Evolutionary conservation across 2,329 filamentous ascomycete species (phyloP), one percentile per base, ranked within the genome.

Genomic region (Periconia sp.): DNA sequence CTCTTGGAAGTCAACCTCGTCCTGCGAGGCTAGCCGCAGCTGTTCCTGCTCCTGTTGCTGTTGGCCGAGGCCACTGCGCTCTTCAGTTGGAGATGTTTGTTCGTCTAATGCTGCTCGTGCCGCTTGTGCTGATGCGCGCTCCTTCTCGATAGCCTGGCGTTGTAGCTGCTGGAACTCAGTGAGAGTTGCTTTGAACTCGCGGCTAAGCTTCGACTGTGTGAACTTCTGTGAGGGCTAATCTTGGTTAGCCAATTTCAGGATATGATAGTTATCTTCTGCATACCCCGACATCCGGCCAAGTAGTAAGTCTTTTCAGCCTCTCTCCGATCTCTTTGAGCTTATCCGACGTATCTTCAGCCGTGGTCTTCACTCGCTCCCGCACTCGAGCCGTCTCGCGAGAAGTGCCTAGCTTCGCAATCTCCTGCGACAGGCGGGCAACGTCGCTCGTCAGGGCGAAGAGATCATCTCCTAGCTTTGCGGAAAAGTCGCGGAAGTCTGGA

Each of bases 1-100:
- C 58, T 99, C 94, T 66, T 99, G 94, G 75, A 96, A 99, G 67
- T 99, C 92, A 30, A 99, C 94, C 65, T 99, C 95, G 58, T 90
- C 87, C 69, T 99, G 94, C 19, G 89, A 82, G 1, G 92, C 94
- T 7, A 97, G 79, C 42, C 89, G 88, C 10, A 88, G 78, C 56
- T 92, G 83, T 57, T 94, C 85, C 50, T 76, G 71, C 54, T 76
- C 69, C 60, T 92, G 72, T 41, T 87, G 80, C 63, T 88, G 85
- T 52, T 84, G 78, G 32, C 83, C 79, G 43, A 78, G 75, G 43
- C 50, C 50, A 41, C 83, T 78, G 40, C 84, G 80, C 49, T 63
- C 59, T 42, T 59, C 40, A 70, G 73, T 54, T 61, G 71, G 47
- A 43, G 64, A 48, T 46, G 63, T 40, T 8, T 79, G 73, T 15